phyloP scores from a whole-genome alignment of 768 basidiomycete species.

The Cyclocybe cylindracea region DNA sequence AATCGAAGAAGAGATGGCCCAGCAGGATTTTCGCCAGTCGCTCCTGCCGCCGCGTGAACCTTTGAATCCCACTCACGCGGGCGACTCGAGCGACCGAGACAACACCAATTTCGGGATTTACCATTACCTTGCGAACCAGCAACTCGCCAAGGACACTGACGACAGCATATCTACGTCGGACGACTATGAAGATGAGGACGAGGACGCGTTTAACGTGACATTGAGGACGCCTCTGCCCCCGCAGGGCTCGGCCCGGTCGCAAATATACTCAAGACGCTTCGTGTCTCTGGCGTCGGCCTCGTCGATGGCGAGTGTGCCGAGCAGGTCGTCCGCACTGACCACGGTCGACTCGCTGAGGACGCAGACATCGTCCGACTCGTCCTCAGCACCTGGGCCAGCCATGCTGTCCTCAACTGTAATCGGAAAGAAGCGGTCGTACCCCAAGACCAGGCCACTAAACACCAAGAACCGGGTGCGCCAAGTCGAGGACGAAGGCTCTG shows the following conservation, averaged over 20 bases:
- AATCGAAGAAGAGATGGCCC: slow-evolving; percentile 39
- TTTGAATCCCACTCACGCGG: slow-evolving; percentile 56
- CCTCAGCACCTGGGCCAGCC: slow-evolving; percentile 31
- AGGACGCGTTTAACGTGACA: slow-evolving; percentile 68
- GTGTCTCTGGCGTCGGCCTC: slow-evolving; percentile 16
- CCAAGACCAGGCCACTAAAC: slow-evolving; percentile 18
- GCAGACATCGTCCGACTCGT: slow-evolving; percentile 43
- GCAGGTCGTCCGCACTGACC: slow-evolving; percentile 37
- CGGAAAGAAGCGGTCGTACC: slow-evolving; percentile 43
- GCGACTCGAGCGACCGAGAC: slow-evolving; percentile 60
- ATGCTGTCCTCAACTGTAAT: slow-evolving; percentile 35
- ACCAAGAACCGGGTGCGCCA: slow-evolving; percentile 19
- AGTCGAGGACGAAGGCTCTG: slow-evolving; percentile 16
- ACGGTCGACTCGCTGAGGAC: slow-evolving; percentile 40
- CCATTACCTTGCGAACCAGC: slow-evolving; percentile 11
- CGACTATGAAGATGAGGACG: slow-evolving; percentile 42
- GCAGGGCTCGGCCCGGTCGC: slow-evolving; percentile 22
- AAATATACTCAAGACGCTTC: slow-evolving; percentile 16
- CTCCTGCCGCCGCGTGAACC: slow-evolving; percentile 68
- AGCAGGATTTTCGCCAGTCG: slow-evolving; percentile 70
- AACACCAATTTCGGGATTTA: slow-evolving; percentile 38
- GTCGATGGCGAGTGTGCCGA: slow-evolving; percentile 26
- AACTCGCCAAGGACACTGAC: slow-evolving; percentile 26
- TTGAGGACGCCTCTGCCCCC: slow-evolving; percentile 59
- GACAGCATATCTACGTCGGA: slow-evolving; percentile 26